These are phyloP conservation scores for Neofusicoccum sp. DNA, from an alignment of 2,329 filamentous ascomycete genomes.

Conservation along the genomic window DNA sequence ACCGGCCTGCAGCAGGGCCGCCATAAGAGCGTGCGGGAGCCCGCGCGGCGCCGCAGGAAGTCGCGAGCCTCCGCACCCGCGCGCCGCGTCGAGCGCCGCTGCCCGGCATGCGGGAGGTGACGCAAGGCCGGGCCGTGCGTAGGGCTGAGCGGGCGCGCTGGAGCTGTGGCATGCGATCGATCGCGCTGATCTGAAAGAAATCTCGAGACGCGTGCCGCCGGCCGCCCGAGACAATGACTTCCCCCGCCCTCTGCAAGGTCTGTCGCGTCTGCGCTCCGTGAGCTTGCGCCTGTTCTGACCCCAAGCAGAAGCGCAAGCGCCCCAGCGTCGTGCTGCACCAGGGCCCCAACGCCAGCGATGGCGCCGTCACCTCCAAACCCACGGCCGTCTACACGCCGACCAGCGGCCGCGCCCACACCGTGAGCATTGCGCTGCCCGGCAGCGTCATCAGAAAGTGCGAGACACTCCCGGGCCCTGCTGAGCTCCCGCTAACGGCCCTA, in stretches of 20 bases:
- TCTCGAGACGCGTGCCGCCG: constrained; percentile 1
- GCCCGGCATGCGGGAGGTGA: too few relatives aligned
- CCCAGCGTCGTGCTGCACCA: constrained; percentile 24
- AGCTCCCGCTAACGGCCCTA: constrained; percentile 33
- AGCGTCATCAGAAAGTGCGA: constrained; percentile 72
- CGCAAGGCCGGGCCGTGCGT: background rate
- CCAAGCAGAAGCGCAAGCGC: constrained; percentile 27
- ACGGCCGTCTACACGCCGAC: constrained; percentile 66
- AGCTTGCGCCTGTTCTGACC: too few relatives aligned
- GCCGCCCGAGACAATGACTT: constrained; percentile 4
- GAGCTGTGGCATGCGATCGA: background rate
- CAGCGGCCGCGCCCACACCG: constrained; percentile 66
- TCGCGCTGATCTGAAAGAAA: background rate
- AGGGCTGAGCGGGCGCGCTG: background rate
- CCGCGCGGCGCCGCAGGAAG: too few relatives aligned
- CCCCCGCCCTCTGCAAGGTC: constrained; percentile 8
- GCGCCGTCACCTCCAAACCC: constrained; percentile 61
- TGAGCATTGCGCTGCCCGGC: constrained; percentile 75
- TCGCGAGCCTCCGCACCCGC: too few relatives aligned
- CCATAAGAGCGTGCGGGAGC: too few relatives aligned
- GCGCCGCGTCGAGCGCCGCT: too few relatives aligned
- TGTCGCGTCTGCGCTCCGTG: too few relatives aligned
- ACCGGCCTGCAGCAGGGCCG: too few relatives aligned
- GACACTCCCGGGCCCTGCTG: background rate
- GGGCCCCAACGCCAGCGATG: constrained; percentile 9